These are phyloP conservation scores for Cucurbitaria berberidis DNA, from an alignment of 2,329 filamentous ascomycete species.

Conservation along the genomic window DNA sequence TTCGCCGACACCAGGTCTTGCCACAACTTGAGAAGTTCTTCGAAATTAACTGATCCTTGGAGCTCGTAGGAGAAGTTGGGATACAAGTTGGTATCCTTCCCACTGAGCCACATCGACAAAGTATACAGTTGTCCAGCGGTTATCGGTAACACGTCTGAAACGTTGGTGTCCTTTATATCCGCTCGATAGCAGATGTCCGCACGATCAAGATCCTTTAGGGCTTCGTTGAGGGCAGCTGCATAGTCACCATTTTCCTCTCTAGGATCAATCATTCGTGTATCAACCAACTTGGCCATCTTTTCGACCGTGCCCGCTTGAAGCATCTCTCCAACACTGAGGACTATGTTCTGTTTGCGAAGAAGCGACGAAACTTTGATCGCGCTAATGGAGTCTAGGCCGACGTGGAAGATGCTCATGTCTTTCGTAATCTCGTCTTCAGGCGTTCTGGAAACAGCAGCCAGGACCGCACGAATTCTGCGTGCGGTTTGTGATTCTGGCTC, in stretches of 20 bases:
- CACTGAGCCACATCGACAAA: slow-evolving; percentile 76
- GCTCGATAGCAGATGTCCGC: slow-evolving; percentile 48
- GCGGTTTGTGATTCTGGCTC: slow-evolving; percentile 43
- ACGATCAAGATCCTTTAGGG: slow-evolving; percentile 51
- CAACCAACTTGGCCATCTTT: slow-evolving; percentile 63
- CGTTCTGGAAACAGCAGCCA: slow-evolving; percentile 66
- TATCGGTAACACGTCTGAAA: slow-evolving; percentile 69
- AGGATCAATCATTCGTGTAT: slow-evolving; percentile 10
- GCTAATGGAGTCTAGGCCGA: slow-evolving; percentile 90
- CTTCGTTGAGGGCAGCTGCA: slow-evolving; percentile 6
- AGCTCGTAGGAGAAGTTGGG: slow-evolving; percentile 71
- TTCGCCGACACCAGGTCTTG: slow-evolving; percentile 59
- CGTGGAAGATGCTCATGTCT: slow-evolving; percentile 74
- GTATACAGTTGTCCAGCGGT: slow-evolving; percentile 82
- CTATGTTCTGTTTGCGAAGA: slow-evolving; percentile 68
- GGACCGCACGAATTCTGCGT: slow-evolving; percentile 52
- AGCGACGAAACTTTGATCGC: slow-evolving; percentile 82
- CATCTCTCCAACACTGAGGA: slow-evolving; percentile 73
- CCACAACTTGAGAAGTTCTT: slow-evolving; percentile 67
- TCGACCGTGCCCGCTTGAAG: slow-evolving; percentile 68
- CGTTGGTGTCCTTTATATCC: slow-evolving; percentile 52
- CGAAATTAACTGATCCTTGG: slow-evolving; percentile 45
- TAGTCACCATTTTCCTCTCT: slow-evolving; percentile 5
- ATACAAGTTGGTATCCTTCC: slow-evolving; percentile 72
- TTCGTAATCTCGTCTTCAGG: slow-evolving; percentile 64